A percentile compares a stretch with the other conserved stretches of the same genome.
Evolutionary conservation across 306 rosid genomes (phyloP).

Genomic region (Lablab purpureus): DNA sequence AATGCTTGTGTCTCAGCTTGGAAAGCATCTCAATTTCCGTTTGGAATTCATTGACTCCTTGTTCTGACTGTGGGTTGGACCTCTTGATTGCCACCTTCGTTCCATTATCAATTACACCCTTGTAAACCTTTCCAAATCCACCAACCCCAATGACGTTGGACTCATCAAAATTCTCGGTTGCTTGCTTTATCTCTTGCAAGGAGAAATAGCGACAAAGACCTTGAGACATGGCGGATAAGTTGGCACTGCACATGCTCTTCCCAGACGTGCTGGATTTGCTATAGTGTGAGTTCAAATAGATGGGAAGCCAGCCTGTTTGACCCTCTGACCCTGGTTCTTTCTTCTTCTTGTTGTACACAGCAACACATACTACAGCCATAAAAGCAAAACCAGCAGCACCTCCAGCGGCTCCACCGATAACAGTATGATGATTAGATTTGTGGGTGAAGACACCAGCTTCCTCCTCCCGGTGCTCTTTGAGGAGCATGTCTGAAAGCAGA

Average conservation of each 20-base stretch:
- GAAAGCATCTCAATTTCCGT: slow-evolving; percentile 73
- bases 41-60: slow-evolving; percentile 67
- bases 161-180: slow-evolving; percentile 60
- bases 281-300: slow-evolving; percentile 42
- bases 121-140: slow-evolving; percentile 72
- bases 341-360: slow-evolving; percentile 47
- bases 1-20: slow-evolving; percentile 68
- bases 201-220: slow-evolving; percentile 64
- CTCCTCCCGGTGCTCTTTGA: slow-evolving; percentile 9
- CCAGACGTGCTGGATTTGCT: slow-evolving; percentile 52
- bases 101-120: slow-evolving; percentile 60
- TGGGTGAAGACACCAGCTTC: background rate
- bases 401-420: slow-evolving; percentile 66
- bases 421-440: background rate
- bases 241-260: slow-evolving; percentile 46
- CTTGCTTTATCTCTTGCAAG: slow-evolving; percentile 55
- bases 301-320: slow-evolving; percentile 61
- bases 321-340: slow-evolving; percentile 44
- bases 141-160: slow-evolving; percentile 68
- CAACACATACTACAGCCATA: slow-evolving; percentile 54
- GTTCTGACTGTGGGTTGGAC: slow-evolving; percentile 67
- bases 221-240: slow-evolving; percentile 54
- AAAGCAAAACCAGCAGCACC: slow-evolving; percentile 61
- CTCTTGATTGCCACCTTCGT: slow-evolving; percentile 58
- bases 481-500: slow-evolving; percentile 54